Evolutionary conservation across 2,329 filamentous ascomycete species (phyloP).

Genomic region (Aureobasidium sp.): DNA sequence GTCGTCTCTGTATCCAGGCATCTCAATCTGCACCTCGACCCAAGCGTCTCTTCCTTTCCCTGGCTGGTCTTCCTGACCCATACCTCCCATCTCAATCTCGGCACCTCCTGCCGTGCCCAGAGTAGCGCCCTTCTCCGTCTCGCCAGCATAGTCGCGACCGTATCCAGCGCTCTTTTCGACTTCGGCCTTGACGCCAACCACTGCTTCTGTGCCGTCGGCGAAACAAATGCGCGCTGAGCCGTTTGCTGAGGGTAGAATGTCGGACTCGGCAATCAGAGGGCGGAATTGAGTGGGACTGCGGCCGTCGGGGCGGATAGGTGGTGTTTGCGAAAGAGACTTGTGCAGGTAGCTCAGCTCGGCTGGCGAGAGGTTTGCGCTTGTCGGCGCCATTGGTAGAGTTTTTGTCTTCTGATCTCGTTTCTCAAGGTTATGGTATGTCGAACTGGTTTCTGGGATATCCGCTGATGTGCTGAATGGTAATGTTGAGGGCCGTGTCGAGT

Average conservation of each 20-base stretch:
- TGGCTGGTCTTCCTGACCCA: conserved; percentile 24
- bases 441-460: neutral
- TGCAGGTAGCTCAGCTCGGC: conserved; percentile 95
- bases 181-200: conserved; percentile 93
- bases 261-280: conserved; percentile 80
- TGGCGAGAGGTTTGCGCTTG: conserved; percentile 69
- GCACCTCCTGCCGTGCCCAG: conserved; percentile 26
- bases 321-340: conserved; percentile 70
- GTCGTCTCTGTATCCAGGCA: conserved; percentile 84
- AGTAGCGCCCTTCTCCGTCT: conserved; percentile 17
- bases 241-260: conserved; percentile 81
- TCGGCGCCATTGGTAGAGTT: conserved; percentile 49
- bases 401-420: neutral
- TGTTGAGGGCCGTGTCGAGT: neutral
- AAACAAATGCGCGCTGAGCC: conserved; percentile 92
- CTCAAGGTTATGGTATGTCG: neutral
- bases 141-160: conserved; percentile 23
- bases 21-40: conserved; percentile 87
- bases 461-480: neutral
- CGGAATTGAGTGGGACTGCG: conserved; percentile 80
- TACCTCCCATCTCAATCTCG: conserved; percentile 37
- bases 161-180: conserved; percentile 61
- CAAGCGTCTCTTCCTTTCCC: conserved; percentile 48
- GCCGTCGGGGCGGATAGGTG: conserved; percentile 84
- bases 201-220: conserved; percentile 88